Conservation (phyloP, 2,329 filamentous ascomycete species). For the Pseudogymnoascus destructans region DNA sequence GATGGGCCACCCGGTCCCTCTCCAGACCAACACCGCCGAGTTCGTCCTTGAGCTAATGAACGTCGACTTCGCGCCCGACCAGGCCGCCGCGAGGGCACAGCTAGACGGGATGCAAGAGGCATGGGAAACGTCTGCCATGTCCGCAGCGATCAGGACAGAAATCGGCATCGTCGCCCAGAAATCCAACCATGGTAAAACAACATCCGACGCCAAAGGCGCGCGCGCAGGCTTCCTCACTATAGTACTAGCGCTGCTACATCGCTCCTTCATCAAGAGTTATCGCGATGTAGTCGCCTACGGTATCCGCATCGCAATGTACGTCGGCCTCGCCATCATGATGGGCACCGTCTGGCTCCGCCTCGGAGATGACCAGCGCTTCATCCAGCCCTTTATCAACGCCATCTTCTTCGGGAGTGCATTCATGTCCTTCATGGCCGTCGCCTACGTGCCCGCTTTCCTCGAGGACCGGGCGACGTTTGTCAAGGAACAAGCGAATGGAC, state of each 20-base stretch:
- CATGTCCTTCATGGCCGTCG: slow-evolving; percentile 72
- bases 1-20: slow-evolving; percentile 49
- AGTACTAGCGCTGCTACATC: slow-evolving; percentile 55
- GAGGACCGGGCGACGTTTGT: slow-evolving; percentile 62
- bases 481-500: slow-evolving; percentile 70
- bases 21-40: slow-evolving; percentile 67
- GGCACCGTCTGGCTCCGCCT: slow-evolving; percentile 77
- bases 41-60: slow-evolving; percentile 69
- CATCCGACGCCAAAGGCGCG: slow-evolving; percentile 16
- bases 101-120: slow-evolving; percentile 40
- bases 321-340: slow-evolving; percentile 70
- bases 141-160: slow-evolving; percentile 24
- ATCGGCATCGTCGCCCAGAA: slow-evolving; percentile 17
- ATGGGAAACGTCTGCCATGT: slow-evolving; percentile 40
- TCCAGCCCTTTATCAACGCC: slow-evolving; percentile 71
- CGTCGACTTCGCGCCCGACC: slow-evolving; percentile 52
- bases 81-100: slow-evolving; percentile 33
- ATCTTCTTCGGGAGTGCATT: slow-evolving; percentile 60
- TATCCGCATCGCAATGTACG: slow-evolving; percentile 72
- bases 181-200: slow-evolving; percentile 1
- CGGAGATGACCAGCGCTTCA: slow-evolving; percentile 52
- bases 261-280: slow-evolving; percentile 71
- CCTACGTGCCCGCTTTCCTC: slow-evolving; percentile 72
- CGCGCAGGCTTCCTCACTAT: slow-evolving; percentile 27
- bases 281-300: slow-evolving; percentile 76